A percentile compares a stretch with the other conserved stretches of the same genome.
phyloP scores from a whole-genome alignment of 768 basidiomycete species.

The Boletus speciosus region DNA sequence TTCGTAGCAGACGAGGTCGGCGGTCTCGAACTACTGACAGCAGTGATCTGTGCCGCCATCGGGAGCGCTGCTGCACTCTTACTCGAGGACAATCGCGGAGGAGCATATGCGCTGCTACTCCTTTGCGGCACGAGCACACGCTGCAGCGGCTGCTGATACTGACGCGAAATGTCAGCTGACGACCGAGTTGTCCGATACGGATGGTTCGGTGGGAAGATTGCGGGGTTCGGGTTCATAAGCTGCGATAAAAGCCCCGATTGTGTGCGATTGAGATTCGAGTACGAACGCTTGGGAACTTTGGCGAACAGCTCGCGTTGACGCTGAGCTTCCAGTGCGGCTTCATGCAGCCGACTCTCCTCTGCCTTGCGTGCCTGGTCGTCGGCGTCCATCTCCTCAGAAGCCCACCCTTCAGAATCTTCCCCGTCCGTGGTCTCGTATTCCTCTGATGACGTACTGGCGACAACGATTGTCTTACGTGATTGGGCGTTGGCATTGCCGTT shows the following conservation, averaged over 20 bases:
- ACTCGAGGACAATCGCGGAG: slow-evolving; percentile 40
- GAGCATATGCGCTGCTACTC: slow-evolving; percentile 30
- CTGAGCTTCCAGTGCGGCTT: slow-evolving; percentile 61
- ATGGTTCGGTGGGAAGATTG: slow-evolving; percentile 54
- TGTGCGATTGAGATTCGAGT: slow-evolving; percentile 53
- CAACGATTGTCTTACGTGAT: slow-evolving; percentile 43
- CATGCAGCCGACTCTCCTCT: slow-evolving; percentile 35
- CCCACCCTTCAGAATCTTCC: slow-evolving; percentile 59
- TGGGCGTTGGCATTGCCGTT: slow-evolving; percentile 23
- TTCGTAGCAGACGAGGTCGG: slow-evolving; percentile 19
- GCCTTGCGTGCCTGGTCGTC: slow-evolving; percentile 34
- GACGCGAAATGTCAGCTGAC: slow-evolving; percentile 42
- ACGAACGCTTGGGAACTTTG: slow-evolving; percentile 65
- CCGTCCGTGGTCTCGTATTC: slow-evolving; percentile 55
- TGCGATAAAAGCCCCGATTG: slow-evolving; percentile 60
- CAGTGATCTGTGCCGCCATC: slow-evolving; percentile 48
- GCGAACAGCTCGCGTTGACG: slow-evolving; percentile 65
- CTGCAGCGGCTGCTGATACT: slow-evolving; percentile 20
- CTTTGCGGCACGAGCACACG: slow-evolving; percentile 25
- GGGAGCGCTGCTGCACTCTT: slow-evolving; percentile 62
- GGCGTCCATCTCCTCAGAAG: slow-evolving; percentile 49
- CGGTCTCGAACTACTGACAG: slow-evolving; percentile 30
- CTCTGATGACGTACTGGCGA: slow-evolving; percentile 43
- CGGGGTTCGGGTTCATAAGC: slow-evolving; percentile 69
- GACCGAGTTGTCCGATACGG: slow-evolving; percentile 54